Evolutionary conservation across 176 grass and related monocot genomes (phyloP), one percentile per base, ranked within the genome.

Genomic region (Aegilops tauschii): DNA sequence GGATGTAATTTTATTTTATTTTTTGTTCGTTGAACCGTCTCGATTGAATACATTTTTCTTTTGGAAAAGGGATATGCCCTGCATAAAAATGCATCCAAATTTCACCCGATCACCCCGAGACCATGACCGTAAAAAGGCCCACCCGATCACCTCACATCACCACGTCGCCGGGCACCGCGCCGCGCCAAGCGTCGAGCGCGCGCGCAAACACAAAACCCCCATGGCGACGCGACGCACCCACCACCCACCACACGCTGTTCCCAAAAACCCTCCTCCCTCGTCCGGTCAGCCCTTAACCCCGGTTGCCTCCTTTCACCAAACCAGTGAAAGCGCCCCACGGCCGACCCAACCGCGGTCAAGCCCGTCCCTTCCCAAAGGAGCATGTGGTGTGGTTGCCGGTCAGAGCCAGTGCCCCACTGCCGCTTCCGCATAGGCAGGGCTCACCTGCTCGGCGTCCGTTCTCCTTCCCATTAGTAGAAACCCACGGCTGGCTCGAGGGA

Each of bases 181-280:
- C 66, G 5, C 12, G 71, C 78, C 84, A 86, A 83, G 79, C 72
- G 88, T 83, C 73, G 47, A 5, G 12, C 35, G 1, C 75, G 1
- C 75, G 4, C 18, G 17, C 31, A 1, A 37, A 16, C 87, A 67
- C 61, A 21, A 52, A 52, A 85, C 28, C 69, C 69, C 77, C 69
- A 11, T 54, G 44, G 64, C 78, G 76, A 59, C 34, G 47, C 65
- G n/a, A 64, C 7, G 14, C 39, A 40, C 52, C 34, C 63, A 34
- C 45, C 18, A 18, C 13, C 78, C 76, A 71, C 61, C 86, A 81
- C 49, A 30, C 40, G 16, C 81, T 84, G 87, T n/a, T 37, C 63
- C 79, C 58, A 6, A 73, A 27, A 44, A 25, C 21, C 34, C 30
- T 42, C 52, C 1, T 2, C 2, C 23, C 37, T 25, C 4, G 12